Evolutionary conservation across 208 protist genomes (phyloP).

Genomic region (Trypanosoma brucei): DNA sequence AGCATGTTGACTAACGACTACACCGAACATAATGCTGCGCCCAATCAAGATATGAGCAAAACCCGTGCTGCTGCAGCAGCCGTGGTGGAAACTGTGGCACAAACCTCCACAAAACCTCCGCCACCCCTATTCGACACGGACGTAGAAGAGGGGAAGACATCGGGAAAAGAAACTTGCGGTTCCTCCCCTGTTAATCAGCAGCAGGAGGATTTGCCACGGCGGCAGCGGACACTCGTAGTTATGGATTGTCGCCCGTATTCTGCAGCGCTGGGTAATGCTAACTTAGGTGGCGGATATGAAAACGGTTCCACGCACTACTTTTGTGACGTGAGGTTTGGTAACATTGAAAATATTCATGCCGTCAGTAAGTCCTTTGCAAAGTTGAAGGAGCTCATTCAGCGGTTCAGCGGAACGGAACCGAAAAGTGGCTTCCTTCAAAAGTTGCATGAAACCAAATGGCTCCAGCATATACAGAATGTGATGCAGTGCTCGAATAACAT

Average conservation of each 20-base stretch:
- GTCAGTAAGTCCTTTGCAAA: conserved; percentile 62
- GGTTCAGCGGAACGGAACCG: conserved; percentile 44
- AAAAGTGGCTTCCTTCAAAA: conserved; percentile 46
- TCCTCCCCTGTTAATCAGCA: neutral
- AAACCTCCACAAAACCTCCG: conserved; percentile 4
- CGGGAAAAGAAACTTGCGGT: too few relatives aligned
- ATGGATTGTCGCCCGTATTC: conserved; percentile 70
- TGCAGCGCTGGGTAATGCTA: conserved; percentile 58
- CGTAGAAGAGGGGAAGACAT: neutral
- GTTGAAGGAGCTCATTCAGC: conserved; percentile 43
- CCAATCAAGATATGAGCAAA: conserved; percentile 2
- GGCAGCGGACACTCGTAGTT: conserved; percentile 42
- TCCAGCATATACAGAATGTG: conserved; percentile 58
- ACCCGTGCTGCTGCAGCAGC: neutral
- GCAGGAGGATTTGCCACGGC: conserved; percentile 2
- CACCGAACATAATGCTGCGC: conserved; percentile 18
- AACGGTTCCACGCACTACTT: conserved; percentile 54
- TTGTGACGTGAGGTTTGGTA: conserved; percentile 67
- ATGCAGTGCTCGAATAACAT: conserved; percentile 42
- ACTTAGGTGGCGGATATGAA: conserved; percentile 85
- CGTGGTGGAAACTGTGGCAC: neutral
- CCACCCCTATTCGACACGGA: conserved; percentile 28
- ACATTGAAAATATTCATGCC: conserved; percentile 90
- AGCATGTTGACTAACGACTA: conserved; percentile 43
- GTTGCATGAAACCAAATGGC: conserved; percentile 63